Conservation (phyloP, 2,329 filamentous ascomycete genomes). For the Trichoderma sp. region DNA sequence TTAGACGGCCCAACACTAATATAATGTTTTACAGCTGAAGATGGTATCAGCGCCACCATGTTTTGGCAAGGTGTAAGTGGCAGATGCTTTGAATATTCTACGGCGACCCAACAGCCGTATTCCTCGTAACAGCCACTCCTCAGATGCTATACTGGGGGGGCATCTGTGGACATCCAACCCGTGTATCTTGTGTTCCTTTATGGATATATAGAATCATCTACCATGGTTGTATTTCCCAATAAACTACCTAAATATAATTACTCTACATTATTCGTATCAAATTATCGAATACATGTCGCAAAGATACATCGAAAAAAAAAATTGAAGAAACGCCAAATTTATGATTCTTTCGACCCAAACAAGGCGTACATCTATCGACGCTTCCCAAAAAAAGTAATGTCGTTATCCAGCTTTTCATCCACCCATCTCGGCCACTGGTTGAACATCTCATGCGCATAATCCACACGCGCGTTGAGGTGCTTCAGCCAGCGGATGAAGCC, state of each 20-base stretch:
- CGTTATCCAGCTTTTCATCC: slow-evolving; percentile 49
- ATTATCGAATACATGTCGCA: background rate
- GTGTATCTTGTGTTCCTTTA: background rate
- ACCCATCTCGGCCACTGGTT: slow-evolving; percentile 60
- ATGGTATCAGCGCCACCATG: background rate
- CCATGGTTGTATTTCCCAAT: background rate
- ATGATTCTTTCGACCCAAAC: background rate
- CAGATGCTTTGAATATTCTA: background rate
- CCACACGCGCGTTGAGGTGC: slow-evolving; percentile 51
- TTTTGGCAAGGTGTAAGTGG: background rate
- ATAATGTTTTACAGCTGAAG: background rate
- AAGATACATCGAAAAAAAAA: background rate
- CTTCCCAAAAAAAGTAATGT: slow-evolving; percentile 50
- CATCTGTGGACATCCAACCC: background rate
- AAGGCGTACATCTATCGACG: slow-evolving; percentile 1
- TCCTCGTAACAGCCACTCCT: background rate
- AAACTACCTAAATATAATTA: background rate
- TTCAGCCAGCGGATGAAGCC: slow-evolving; percentile 54
- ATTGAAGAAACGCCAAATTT: background rate
- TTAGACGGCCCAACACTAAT: background rate
- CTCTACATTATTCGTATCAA: background rate
- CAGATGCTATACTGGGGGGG: background rate
- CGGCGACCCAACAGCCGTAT: background rate
- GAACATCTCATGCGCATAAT: slow-evolving; percentile 46
- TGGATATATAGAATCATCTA: background rate